Evolutionary conservation across 2,329 filamentous ascomycete species (phyloP), one percentile per base, ranked within the genome.

Genomic region (Chaetomiaceae sp.): DNA sequence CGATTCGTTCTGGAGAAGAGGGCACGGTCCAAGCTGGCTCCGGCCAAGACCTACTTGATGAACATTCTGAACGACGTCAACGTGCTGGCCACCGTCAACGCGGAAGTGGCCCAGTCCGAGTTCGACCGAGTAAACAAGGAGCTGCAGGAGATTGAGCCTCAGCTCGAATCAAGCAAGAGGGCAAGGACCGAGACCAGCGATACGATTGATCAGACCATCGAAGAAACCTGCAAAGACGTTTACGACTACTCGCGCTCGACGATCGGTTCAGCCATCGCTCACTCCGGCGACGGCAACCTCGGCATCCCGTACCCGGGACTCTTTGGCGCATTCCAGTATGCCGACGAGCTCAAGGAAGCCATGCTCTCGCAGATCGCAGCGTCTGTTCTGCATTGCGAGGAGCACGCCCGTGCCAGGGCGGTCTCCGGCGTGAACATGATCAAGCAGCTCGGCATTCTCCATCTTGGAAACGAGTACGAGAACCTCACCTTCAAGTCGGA

Each of bases 1-100:
- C 82, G 90, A 36, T 98, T 98, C 57, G 93, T 98, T 7, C 75
- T 98, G 20, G 93, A 98, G 63, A 97, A 97, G 73, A 81, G 93
- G 46, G 89, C 93, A 38, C 81, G 89, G 24, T 97, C 93, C 8
- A 98, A 98, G 70, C 77, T 98, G 49, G 91, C 93, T 1, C 93
- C 93, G 5, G 93, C 93, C 6, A 90, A 89, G 67, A 97, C 91
- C 2, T 98, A 98, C 62, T 79, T 98, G 1, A 73, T 95, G 58
- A 98, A 98, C 64, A 84, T 97, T 20, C 75, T 98, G 27, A 85
- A 88, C 56, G 93, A 98, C 60, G 75, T 98, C 49, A 74, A 88
- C 60, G 83, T 81, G 4, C 74, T 98, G 34, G 91, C 91, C 5
- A 81, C 75, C 0, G 88, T 95, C 57, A 98, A 98, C 64, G 76